Conservation (phyloP, 768 basidiomycete species). For the Mrakia hoshinonis region DNA sequence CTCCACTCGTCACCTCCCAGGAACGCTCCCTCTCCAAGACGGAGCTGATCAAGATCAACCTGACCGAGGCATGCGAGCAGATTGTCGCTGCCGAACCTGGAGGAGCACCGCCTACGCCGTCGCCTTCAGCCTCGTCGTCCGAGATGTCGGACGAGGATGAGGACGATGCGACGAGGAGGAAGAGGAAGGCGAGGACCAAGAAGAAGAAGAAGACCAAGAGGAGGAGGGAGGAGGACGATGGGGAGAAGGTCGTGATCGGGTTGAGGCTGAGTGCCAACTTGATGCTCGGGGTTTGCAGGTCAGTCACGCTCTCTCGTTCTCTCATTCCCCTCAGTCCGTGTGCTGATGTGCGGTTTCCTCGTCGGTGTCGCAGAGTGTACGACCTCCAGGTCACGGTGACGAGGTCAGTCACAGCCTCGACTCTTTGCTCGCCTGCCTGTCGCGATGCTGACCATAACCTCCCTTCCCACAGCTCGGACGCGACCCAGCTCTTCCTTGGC, state of each 20-base stretch:
- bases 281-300: constrained; percentile 24
- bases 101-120: neutral
- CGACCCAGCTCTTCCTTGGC: constrained; percentile 19
- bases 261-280: constrained; percentile 25
- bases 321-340: neutral
- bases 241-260: constrained; percentile 12
- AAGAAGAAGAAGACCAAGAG: neutral
- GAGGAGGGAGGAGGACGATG: neutral
- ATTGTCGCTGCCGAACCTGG: neutral
- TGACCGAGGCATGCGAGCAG: constrained; percentile 19
- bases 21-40: constrained; percentile 21
- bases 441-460: neutral
- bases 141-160: neutral
- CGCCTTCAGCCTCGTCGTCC: neutral
- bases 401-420: constrained; percentile 8
- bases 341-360: neutral
- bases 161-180: neutral
- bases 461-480: neutral
- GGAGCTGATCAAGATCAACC: constrained; percentile 22
- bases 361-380: constrained; percentile 8
- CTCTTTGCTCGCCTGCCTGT: neutral
- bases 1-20: neutral
- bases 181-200: neutral
- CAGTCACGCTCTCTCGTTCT: neutral
- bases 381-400: constrained; percentile 20